Percentiles rank a stretch among this genome's conserved stretches.
These are phyloP conservation scores for Globisporangium yorkense DNA, from an alignment of 352 stramenopile genomes.

Conservation along the genomic window DNA sequence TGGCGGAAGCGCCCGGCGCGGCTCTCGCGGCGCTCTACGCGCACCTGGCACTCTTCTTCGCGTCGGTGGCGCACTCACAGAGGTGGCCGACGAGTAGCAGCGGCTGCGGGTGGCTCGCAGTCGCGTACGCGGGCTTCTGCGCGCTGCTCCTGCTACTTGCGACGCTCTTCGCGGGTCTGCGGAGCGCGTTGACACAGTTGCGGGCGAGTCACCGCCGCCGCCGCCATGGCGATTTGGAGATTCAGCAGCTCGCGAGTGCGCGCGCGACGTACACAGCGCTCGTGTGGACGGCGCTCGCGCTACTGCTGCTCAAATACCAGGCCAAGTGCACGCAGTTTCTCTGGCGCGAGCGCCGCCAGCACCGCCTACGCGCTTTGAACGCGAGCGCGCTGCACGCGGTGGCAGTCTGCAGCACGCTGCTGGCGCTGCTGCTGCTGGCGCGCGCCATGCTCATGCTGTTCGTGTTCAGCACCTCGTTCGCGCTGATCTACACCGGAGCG, in stretches of 20 bases:
- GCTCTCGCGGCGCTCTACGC: slow-evolving; percentile 1
- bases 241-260: slow-evolving; percentile 1
- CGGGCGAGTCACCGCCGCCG: background rate
- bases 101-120: background rate
- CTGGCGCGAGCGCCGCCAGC: slow-evolving; percentile 7
- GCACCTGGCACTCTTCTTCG: background rate
- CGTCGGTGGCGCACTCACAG: background rate
- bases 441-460: background rate
- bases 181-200: background rate
- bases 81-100: background rate
- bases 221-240: background rate
- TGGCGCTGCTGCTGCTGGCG: slow-evolving; percentile 4
- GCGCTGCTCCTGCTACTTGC: slow-evolving; percentile 2
- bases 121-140: slow-evolving; percentile 1
- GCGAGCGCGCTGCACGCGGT: slow-evolving; percentile 5
- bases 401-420: slow-evolving; percentile 6
- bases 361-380: slow-evolving; percentile 7
- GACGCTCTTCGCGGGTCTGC: slow-evolving; percentile 7
- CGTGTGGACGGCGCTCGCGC: slow-evolving; percentile 8
- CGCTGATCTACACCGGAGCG: background rate
- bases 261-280: slow-evolving; percentile 3
- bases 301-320: slow-evolving; percentile 16
- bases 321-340: slow-evolving; percentile 12
- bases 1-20: background rate
- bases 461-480: background rate